Evolutionary conservation across 2,329 filamentous ascomycete genomes (phyloP).

Genomic region (Raffaelea albimanens): DNA sequence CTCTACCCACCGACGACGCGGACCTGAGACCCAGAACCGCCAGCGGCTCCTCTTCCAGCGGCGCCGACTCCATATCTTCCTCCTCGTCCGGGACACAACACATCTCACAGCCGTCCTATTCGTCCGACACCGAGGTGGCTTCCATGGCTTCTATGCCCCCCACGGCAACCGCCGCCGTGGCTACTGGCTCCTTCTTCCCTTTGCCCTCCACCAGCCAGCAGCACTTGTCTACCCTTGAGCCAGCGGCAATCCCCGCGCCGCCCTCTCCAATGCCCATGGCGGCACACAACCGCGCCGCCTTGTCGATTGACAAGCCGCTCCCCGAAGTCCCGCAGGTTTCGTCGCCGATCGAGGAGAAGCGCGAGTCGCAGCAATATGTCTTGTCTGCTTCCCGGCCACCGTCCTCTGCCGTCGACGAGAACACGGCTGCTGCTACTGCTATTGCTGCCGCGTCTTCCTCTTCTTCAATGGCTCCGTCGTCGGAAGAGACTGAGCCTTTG

Average conservation of each 20-base stretch:
- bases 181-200: no score
- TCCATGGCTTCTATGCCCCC: no score
- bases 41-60: constrained; percentile 27
- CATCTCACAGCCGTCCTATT: constrained; percentile 13
- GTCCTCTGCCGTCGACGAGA: constrained; percentile 30
- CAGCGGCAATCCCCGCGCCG: not conserved
- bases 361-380: constrained; percentile 18
- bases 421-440: constrained; percentile 4
- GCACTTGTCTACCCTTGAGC: not conserved
- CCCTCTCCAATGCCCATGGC: not conserved
- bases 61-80: constrained; percentile 18
- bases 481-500: no score
- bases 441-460: no score
- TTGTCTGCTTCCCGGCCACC: constrained; percentile 31
- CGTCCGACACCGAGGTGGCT: not conserved
- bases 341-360: constrained; percentile 23
- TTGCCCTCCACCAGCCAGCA: no score
- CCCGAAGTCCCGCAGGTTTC: constrained; percentile 53
- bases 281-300: not conserved
- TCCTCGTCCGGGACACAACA: constrained; percentile 8
- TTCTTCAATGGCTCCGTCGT: no score
- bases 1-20: no score
- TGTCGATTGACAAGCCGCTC: constrained; percentile 54
- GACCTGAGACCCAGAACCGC: constrained; percentile 15
- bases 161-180: not conserved